phyloP scores from a whole-genome alignment of 306 rosid species.

The Castanospermum australe region DNA sequence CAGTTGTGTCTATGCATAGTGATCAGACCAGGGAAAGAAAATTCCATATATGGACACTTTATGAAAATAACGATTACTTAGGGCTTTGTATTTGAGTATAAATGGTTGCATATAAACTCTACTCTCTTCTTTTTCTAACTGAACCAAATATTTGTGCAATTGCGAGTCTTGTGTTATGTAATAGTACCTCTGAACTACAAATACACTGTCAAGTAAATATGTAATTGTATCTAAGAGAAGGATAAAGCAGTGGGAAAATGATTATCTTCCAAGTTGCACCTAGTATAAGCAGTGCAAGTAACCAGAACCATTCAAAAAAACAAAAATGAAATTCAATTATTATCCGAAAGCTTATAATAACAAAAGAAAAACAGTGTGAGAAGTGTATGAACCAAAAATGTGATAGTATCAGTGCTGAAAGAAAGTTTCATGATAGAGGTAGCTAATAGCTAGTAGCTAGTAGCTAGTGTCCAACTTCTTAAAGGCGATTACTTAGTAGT shows the following conservation, averaged over 20 bases:
- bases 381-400: not conserved
- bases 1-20: not conserved
- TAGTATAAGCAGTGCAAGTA: not conserved
- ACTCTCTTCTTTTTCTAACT: not conserved
- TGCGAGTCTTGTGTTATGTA: not conserved
- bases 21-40: not conserved
- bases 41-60: not conserved
- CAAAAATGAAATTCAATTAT: not conserved
- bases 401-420: not conserved
- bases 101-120: not conserved
- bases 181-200: not conserved
- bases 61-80: too few species aligned
- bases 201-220: not conserved
- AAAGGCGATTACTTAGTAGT: slow-evolving; percentile 2
- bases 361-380: not conserved
- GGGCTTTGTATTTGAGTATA: not conserved
- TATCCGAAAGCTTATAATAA: not conserved
- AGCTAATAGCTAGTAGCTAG: slow-evolving; percentile 9
- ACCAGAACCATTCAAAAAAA: not conserved
- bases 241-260: not conserved
- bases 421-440: not conserved
- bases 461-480: slow-evolving; percentile 12
- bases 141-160: not conserved
- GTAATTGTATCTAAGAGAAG: not conserved
- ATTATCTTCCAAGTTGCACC: slow-evolving; percentile 1